Evolutionary conservation across 2,329 filamentous ascomycete species (phyloP), one percentile per base, ranked within the genome.

Genomic region (Penicillium sp.): DNA sequence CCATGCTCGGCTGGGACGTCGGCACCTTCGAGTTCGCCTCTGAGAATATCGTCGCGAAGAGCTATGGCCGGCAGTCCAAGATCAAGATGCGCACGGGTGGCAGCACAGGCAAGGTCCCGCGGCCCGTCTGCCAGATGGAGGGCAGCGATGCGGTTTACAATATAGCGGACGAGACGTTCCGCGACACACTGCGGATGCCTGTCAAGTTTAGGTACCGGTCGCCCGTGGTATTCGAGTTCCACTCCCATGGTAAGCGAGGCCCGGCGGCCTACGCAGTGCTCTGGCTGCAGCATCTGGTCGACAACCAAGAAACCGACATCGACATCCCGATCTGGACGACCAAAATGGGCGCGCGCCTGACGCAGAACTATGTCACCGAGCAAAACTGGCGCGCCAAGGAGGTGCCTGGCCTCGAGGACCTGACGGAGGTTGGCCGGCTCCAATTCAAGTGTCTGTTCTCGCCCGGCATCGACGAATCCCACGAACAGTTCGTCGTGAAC

Each of bases 281-380:
- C 18, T 97, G 91, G 93, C 75, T 97, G 3, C 81, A 89, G 50
- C 86, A 93, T 42, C 73, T 97, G 7, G 75, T 83, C 8, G 93
- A 97, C 58, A 85, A 86, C 42, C 83, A 93, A 48, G 80, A 85
- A 36, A 76, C 75, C 2, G 77, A 84, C 10, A 83, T 96, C 55
- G 85, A 93, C 50, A 75, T 97, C n/a, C 93, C 91, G 0, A 84
- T 98, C 41, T 97, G 89, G 86, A 83, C 78, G 35, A 94, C 89
- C 16, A 76, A 85, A 53, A 85, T 86, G 41, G 75, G 83, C 0
- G 72, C 79, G 45, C 81, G 91, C 4, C 73, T 97, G 8, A 87
- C 86, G 0, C 91, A 97, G 60, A 97, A 95, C 61, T 96, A 91
- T 64, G 85, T 96, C 56, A 94, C 87, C 0, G 81, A 89, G 45